Evolutionary conservation across 768 basidiomycete genomes (phyloP), one percentile per base, ranked within the genome.

Genomic region (Tulasnella sp.): DNA sequence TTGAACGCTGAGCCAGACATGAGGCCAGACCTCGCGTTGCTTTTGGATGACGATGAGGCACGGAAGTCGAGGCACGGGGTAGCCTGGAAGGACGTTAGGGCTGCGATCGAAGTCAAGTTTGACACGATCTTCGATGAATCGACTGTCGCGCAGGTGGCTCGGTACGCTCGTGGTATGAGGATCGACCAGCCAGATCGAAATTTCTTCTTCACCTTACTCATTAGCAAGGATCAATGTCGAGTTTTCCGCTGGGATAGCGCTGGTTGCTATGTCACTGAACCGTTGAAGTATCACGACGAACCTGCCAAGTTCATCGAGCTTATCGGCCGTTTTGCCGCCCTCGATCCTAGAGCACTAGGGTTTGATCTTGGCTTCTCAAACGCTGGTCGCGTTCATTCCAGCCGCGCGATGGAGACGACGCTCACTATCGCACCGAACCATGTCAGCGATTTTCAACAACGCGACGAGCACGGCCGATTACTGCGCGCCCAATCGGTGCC

Each of bases 141-240:
- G n/a, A 53, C 27, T 5, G n/a, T 53, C 51, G 24, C 31, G 12
- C 51, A 53, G 34, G 41, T 53, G 27, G 51, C 51, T 53, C 51
- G 30, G 17, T 53, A 53, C 22, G 51, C 34, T 30, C 51, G 22
- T n/a, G 51, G 17, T 21, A 24, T 53, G 31, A 53, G 38, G 19
- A 3, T 24, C 34, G 51, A 53, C 12, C 51, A 53, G 51, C 41
- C 41, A 4, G 51, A 53, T 24, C 25, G 51, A n/a, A 53, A 53
- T 34, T 53, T 17, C n/a, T 3, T 21, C 17, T 34, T n/a, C 31
- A 38, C 31, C 31, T 8, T 53, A n/a, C n/a, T 53, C 15, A 53
- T 53, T 31, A 53, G 52, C 31, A 31, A 38, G 52, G 42, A 11
- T 10, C n/a, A 15, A 22, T 53, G 52, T 53, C 52, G 31, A 31